Evolutionary conservation across 2,329 filamentous ascomycete genomes (phyloP), one percentile per base, ranked within the genome.

Genomic region (Calonectria naviculata): DNA sequence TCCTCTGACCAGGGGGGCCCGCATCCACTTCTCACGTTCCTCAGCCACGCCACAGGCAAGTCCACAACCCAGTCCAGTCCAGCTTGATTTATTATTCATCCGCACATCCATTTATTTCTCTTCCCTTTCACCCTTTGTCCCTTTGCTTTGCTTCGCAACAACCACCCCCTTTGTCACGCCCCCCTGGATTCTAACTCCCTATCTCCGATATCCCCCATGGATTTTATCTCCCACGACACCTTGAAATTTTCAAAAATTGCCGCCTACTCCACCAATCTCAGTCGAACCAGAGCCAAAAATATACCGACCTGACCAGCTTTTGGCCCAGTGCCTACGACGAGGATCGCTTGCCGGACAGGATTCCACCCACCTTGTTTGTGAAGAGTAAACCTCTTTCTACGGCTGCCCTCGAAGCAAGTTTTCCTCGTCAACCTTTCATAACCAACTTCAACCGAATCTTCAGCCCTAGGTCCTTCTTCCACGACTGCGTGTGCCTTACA

Each of bases 221-320:
- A 79, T 73, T 77, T 77, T 77, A 75, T 76, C 73, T 61, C 68
- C 71, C 67, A 66, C 70, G 71, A 78, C 73, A 64, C 69, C 64
- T 76, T 73, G 52, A 73, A 75, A 77, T 65, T 54, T 44, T 69
- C 67, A 71, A 54, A 67, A 74, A 56, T 70, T 65, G 66, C 73
- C 64, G 47, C 67, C 73, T 74, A 74, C 69, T 68, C 73, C 54
- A 64, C 65, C 65, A 47, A 69, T 72, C 74, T 72, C 65, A 71
- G 68, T 77, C 73, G 73, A 70, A 44, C 73, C 61, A 75, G 71
- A 73, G 62, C 70, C 31, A 76, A 72, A 73, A 65, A 65, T 29
- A 76, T 73, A 80, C 67, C 71, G 29, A 74, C 75, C 70, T 77
- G 71, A 77, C 74, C 61, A 58, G 29, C 44, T 28, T 49, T 41